Base-by-base conservation (phyloP, 1,139 yeast species). In the Diutina pseudorugosa region DNA sequence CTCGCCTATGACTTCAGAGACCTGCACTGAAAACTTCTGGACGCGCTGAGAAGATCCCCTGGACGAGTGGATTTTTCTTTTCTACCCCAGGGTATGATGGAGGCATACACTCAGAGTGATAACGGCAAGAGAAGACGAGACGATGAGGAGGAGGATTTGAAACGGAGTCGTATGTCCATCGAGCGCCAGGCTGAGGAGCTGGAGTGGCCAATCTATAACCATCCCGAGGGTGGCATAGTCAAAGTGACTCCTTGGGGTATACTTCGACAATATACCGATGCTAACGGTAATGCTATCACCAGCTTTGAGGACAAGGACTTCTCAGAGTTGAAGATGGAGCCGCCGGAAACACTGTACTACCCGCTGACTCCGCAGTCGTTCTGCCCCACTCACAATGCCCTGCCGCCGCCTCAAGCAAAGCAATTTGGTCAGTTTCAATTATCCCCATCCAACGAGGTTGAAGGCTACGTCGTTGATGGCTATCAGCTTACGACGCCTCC, bases 161-260 rank as follows among this genome's bases (percentile, higher is more conserved):
- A 54, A 52, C 53, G 53, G 51, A 53, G 58, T 51, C 56, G 57
- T 50, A 56, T 59, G 18, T 47, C 55, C 30, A 55, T 58, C 23
- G 61, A 54, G 55, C 47, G 55, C 54, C 47, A 57, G 58, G 16
- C 59, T 56, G 55, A 58, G 66, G 21, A 62, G 67, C 19, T 55
- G 51, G 83, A 80, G 54, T 82, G 83, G 78, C 84, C 86, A 3
- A 71, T 76, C 51, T 82, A 78, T 59, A 69, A 73, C 53, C 85
- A 80, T 55, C 87, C 87, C 2, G 80, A 80, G 20, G 87, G 87
- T 6, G 86, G 86, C 0, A 69, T 72, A 23, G 75, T 82, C 51
- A 82, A 81, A 61, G 78, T 81, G 53, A 79, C 85, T 0, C 86
- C 87, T 5, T 77, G 83, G 72, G 87, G 87, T 53, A 60, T 65